These are phyloP conservation scores for Przewalskia tangutica DNA, from an alignment of 257 asterid species.

Conservation along the genomic window DNA sequence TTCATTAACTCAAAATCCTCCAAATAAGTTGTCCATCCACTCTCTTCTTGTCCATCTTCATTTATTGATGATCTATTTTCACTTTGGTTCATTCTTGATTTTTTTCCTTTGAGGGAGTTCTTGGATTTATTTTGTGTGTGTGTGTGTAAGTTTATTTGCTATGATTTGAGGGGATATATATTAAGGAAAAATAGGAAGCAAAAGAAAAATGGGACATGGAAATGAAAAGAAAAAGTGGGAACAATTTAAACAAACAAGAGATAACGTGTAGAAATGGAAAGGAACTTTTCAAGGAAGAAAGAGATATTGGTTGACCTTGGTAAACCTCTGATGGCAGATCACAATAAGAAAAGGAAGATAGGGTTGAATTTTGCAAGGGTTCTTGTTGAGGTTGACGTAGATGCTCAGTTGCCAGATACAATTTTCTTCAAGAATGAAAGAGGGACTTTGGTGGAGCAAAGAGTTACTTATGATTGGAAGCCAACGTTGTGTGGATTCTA, in stretches of 20 bases:
- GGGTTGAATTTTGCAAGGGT: too few species aligned
- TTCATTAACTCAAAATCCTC: constrained; percentile 17
- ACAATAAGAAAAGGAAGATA: too few species aligned
- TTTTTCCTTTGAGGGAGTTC: not conserved
- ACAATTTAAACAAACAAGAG: not conserved
- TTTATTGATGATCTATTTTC: not conserved
- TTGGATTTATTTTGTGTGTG: not conserved
- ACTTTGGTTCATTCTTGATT: not conserved
- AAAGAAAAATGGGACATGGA: constrained; percentile 27
- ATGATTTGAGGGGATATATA: not conserved
- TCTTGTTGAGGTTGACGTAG: too few species aligned
- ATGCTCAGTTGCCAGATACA: too few species aligned
- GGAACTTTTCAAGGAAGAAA: not conserved
- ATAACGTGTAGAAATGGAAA: constrained; percentile 2
- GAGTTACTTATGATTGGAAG: too few species aligned
- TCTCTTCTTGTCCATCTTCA: constrained; percentile 15
- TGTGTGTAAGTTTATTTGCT: not conserved
- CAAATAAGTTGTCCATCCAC: constrained; percentile 36
- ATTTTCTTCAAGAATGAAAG: too few species aligned
- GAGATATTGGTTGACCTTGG: constrained; percentile 7
- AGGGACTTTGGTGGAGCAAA: too few species aligned
- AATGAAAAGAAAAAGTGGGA: not conserved
- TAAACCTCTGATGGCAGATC: too few species aligned
- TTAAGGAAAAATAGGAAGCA: not conserved
- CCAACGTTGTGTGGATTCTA: too few species aligned